Evolutionary conservation across 768 basidiomycete genomes (phyloP).

Genomic region (Lepiota venenata): DNA sequence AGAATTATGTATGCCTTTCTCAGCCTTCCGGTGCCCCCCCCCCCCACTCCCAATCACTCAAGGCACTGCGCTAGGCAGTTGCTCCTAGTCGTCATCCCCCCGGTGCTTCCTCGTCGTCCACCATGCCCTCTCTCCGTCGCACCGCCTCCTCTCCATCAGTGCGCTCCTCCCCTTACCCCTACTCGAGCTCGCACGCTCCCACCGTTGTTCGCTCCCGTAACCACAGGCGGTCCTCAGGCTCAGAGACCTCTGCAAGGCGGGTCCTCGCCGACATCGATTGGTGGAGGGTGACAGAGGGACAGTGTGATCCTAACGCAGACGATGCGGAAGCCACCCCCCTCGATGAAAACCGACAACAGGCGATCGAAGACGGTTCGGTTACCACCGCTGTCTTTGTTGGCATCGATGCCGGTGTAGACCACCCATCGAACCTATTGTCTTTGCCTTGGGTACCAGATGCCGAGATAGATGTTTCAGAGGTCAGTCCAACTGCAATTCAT

Average conservation of each 20-base stretch:
- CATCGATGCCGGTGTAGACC: constrained; percentile 36
- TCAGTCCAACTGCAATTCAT: neutral
- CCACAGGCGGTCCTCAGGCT: constrained; percentile 64
- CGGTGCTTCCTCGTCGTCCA: constrained; percentile 14
- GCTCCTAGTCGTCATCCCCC: constrained; percentile 28
- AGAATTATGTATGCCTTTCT: constrained; percentile 23
- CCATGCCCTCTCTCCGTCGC: constrained; percentile 78
- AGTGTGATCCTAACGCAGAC: constrained; percentile 46
- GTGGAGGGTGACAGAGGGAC: constrained; percentile 79
- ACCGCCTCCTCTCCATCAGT: constrained; percentile 67
- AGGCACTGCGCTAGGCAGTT: constrained; percentile 53
- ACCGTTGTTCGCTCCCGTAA: constrained; percentile 35
- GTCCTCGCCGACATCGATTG: constrained; percentile 87
- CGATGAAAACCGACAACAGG: constrained; percentile 30
- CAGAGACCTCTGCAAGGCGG: constrained; percentile 59
- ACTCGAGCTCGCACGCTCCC: constrained; percentile 30
- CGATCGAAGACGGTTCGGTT: constrained; percentile 19
- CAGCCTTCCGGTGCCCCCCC: constrained; percentile 31
- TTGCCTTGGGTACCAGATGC: constrained; percentile 23
- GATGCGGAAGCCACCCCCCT: constrained; percentile 40
- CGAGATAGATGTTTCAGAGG: constrained; percentile 2
- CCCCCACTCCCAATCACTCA: constrained; percentile 24
- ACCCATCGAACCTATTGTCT: constrained; percentile 29
- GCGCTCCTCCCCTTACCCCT: constrained; percentile 65
- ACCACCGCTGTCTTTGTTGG: constrained; percentile 29